Conservation (phyloP, 305 asterid genomes). For the Solanum hybrid region DNA sequence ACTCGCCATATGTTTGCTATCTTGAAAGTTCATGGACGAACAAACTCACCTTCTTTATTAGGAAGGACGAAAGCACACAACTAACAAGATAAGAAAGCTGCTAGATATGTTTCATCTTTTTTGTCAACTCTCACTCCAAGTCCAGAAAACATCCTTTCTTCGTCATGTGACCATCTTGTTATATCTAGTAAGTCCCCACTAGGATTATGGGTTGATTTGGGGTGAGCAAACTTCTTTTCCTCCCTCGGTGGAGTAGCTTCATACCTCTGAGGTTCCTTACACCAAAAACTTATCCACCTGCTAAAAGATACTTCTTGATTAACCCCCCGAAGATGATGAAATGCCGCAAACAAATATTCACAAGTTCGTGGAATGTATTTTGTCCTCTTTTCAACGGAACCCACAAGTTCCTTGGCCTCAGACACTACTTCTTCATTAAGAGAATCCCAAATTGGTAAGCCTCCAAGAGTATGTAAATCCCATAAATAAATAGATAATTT, state of each 20-base stretch:
- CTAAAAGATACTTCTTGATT: background rate
- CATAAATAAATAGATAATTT: background rate
- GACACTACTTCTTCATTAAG: background rate
- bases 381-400: background rate
- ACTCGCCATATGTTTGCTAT: background rate
- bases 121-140: background rate
- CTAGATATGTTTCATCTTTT: background rate
- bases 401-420: background rate
- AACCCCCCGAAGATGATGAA: background rate
- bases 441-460: background rate
- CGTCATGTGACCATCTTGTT: background rate
- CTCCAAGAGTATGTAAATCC: background rate
- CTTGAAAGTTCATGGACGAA: background rate
- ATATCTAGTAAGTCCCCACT: background rate
- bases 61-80: background rate
- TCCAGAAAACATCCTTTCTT: background rate
- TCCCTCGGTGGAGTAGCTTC: background rate
- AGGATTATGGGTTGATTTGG: background rate
- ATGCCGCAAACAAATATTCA: background rate
- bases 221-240: background rate
- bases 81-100: background rate
- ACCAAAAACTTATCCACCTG: background rate
- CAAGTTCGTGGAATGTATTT: background rate
- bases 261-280: background rate
- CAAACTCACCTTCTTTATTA: background rate